A percentile compares a stretch with the other conserved stretches of the same genome.
Evolutionary conservation across 2,329 filamentous ascomycete species (phyloP).

Genomic region (Botrytis galanthina): DNA sequence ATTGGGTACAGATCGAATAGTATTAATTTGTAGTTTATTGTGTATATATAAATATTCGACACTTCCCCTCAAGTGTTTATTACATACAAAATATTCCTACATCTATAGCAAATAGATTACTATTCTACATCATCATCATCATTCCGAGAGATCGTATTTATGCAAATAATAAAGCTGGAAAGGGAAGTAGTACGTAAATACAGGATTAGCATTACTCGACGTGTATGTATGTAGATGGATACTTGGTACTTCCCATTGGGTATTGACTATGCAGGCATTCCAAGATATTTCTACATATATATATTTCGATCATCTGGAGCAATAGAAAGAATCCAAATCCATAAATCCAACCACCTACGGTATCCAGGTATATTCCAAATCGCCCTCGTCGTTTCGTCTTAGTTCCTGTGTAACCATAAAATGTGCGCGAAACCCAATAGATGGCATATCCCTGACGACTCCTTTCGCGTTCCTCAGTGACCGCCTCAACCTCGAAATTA

Average conservation of each 20-base stretch:
- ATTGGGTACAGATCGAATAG: background rate
- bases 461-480: conserved; percentile 3
- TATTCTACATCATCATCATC: background rate
- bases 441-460: conserved; percentile 13
- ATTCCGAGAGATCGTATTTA: background rate
- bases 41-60: background rate
- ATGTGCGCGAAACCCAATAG: background rate
- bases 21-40: background rate
- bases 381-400: conserved; percentile 10
- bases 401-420: background rate
- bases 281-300: background rate
- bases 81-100: background rate
- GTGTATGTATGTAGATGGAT: background rate
- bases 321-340: background rate
- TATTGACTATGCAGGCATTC: background rate
- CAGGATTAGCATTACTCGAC: background rate
- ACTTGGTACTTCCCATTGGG: background rate
- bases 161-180: background rate
- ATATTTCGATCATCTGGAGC: background rate
- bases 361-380: background rate
- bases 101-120: background rate
- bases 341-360: background rate
- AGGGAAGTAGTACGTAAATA: background rate
- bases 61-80: background rate
- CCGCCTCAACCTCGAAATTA: conserved; percentile 9